Evolutionary conservation across 139 green algal species (phyloP), one percentile per base, ranked within the genome.

Genomic region (Micractinium sp.): DNA sequence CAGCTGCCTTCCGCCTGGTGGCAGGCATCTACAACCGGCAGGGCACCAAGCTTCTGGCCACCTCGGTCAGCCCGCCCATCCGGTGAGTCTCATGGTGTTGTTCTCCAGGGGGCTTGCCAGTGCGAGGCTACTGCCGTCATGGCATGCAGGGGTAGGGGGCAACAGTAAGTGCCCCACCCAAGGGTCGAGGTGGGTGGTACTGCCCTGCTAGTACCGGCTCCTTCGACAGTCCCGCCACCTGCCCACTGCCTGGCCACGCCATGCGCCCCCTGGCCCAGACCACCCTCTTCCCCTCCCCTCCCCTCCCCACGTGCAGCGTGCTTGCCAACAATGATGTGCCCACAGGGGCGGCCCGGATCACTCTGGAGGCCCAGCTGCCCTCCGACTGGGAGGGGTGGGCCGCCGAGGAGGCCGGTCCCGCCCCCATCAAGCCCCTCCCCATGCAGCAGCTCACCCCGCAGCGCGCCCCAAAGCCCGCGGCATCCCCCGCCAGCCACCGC

Each of bases 301-400:
- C 12, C 19, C 7, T 33, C 3, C 13, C 71, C 7, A 4, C 67
- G 0, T 20, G 71, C 71, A 77, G 90, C 15, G 93, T 95, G 56
- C 80, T 96, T 85, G 93, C 93, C 90, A 96, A 96, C 89, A 96
- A 96, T 36, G 94, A 96, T 84, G 93, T 93, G 25, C 94, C 94
- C 60, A 92, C 87, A 15, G 94, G 94, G 69, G 92, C 94, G 18
- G 94, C 94, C 41, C 91, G 87, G 67, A 90, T 94, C 86, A 20
- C 56, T 31, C 47, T 94, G 23, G 47, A 89, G 33, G 73, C 73
- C 12, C 22, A 35, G 22, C 47, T 89, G 53, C 47, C 75, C 1
- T 22, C 86, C 0, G 53, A 41, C 75, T 89, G 86, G 86, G 86
- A 89, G 86, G 86, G 86, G 3, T 89, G 86, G 86, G 71, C 29